These are phyloP conservation scores for Baeospora myosura DNA, from an alignment of 1,284 basidiomycete genomes.

Conservation along the genomic window DNA sequence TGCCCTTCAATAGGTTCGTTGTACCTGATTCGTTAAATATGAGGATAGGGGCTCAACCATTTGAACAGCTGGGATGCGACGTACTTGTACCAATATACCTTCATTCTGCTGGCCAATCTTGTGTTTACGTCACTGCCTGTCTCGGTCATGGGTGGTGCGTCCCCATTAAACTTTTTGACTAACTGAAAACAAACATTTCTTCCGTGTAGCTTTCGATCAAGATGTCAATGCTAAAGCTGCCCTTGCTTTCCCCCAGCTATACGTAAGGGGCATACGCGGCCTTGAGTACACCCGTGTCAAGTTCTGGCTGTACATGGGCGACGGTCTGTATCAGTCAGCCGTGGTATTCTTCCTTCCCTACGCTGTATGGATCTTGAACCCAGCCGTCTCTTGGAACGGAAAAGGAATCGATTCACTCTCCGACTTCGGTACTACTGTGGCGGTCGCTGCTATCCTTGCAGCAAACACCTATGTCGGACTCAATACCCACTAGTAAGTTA, in stretches of 20 bases:
- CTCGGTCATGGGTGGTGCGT: slow-evolving; percentile 78
- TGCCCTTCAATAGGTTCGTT: slow-evolving; percentile 77
- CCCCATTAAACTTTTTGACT: background rate
- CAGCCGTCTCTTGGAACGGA: slow-evolving; percentile 64
- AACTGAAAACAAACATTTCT: slow-evolving; percentile 9
- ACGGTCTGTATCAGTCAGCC: slow-evolving; percentile 88
- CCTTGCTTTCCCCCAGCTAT: slow-evolving; percentile 88
- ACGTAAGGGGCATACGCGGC: slow-evolving; percentile 87
- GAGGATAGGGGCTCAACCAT: too few species aligned
- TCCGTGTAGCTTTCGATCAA: slow-evolving; percentile 78
- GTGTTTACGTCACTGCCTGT: slow-evolving; percentile 93
- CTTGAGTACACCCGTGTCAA: slow-evolving; percentile 87
- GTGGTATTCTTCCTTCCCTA: slow-evolving; percentile 90
- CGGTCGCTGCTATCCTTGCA: slow-evolving; percentile 78
- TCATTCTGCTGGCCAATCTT: slow-evolving; percentile 86
- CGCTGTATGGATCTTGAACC: slow-evolving; percentile 63
- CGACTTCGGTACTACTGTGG: slow-evolving; percentile 91
- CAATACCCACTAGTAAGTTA: slow-evolving; percentile 78
- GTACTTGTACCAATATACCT: slow-evolving; percentile 94
- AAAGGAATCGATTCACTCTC: slow-evolving; percentile 71
- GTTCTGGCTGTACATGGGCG: slow-evolving; percentile 94
- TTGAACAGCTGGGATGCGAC: slow-evolving; percentile 79
- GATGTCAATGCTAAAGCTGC: slow-evolving; percentile 89
- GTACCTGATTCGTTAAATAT: slow-evolving; percentile 7
- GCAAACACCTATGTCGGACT: slow-evolving; percentile 87